A percentile compares a stretch with the other conserved stretches of the same genome.
Conservation (phyloP, 768 basidiomycete species). For the Favolaschia claudopus region DNA sequence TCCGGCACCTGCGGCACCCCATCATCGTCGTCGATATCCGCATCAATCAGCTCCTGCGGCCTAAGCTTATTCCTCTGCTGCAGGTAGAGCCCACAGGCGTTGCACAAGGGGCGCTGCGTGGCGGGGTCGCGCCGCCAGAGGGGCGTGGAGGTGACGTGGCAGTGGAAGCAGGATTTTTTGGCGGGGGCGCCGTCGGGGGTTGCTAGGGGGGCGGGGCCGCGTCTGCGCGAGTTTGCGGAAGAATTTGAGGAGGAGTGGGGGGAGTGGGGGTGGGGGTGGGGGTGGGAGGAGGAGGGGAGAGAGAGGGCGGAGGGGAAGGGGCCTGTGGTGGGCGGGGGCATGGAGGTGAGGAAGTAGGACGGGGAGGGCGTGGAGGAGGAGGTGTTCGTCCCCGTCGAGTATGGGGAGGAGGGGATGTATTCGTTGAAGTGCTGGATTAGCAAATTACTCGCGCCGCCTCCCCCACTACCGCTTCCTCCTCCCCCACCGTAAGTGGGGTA, state of each 20-base stretch:
- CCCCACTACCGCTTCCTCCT: no score
- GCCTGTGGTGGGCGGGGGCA: not conserved
- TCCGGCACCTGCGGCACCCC: slow-evolving; percentile 15
- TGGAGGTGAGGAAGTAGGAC: not conserved
- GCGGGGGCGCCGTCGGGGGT: not conserved
- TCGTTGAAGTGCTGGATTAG: not conserved
- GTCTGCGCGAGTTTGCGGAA: not conserved
- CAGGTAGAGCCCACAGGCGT: slow-evolving; percentile 23
- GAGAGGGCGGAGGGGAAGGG: not conserved
- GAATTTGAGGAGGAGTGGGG: not conserved
- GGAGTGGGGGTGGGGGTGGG: no score
- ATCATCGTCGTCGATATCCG: slow-evolving; percentile 17
- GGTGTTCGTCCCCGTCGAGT: not conserved
- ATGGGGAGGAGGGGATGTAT: not conserved
- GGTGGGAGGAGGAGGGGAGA: not conserved
- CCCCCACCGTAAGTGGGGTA: no score
- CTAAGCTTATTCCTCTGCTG: slow-evolving; percentile 25
- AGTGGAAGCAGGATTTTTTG: slow-evolving; percentile 21
- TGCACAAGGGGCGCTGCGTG: slow-evolving; percentile 18
- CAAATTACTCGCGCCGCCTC: not conserved
- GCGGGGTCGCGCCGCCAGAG: slow-evolving; percentile 23
- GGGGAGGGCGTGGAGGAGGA: slow-evolving; percentile 4
- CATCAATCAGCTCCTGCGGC: slow-evolving; percentile 25
- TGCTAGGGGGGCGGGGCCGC: not conserved
- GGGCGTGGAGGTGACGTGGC: slow-evolving; percentile 20